Evolutionary conservation across 805 yeast genomes (phyloP).

Genomic region (Saccharomyces kudriavzevii): DNA sequence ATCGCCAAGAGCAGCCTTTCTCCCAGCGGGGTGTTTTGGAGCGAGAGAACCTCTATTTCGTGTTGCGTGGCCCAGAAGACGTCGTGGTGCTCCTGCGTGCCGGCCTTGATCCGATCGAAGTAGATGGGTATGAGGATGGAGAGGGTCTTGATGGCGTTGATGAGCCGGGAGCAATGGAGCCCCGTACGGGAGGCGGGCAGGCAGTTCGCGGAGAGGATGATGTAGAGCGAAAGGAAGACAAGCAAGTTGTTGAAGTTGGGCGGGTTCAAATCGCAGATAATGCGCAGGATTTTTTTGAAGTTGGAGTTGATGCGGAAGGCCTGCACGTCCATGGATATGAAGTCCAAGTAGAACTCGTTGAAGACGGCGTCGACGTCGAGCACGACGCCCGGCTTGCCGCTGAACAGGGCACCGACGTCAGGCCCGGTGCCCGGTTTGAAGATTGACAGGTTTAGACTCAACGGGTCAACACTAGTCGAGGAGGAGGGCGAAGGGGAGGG

Average conservation of each 20-base stretch:
- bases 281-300: neutral
- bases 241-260: neutral
- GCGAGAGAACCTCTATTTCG: neutral
- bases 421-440: neutral
- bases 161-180: neutral
- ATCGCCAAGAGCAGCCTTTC: slow-evolving; percentile 22
- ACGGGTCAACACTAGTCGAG: slow-evolving; percentile 4
- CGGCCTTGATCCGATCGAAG: neutral
- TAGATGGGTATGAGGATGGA: neutral
- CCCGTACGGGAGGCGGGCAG: slow-evolving; percentile 7
- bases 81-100: neutral
- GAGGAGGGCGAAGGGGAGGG: slow-evolving; percentile 15
- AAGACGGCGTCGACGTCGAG: slow-evolving; percentile 7
- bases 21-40: slow-evolving; percentile 23
- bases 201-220: neutral
- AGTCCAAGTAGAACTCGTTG: slow-evolving; percentile 25
- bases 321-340: slow-evolving; percentile 5
- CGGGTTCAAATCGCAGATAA: neutral
- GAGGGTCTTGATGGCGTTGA: neutral
- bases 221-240: neutral
- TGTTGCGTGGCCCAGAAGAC: neutral
- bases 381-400: neutral
- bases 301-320: neutral
- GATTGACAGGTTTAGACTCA: neutral
- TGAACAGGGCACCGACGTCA: neutral